phyloP scores from a whole-genome alignment of 176 grass and related monocot genomes.

The sorghum (Sorghum bicolor) region Sorghum_bicolor_NCBIv3 NC_012873.2:56862001-56862500 shows the following conservation, averaged over 20 bases:
- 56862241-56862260: constrained; percentile 4
- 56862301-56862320: constrained; percentile 97
- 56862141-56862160: not conserved
- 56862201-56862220: not conserved
- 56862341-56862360: constrained; percentile 99
- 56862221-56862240: not conserved
- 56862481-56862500: constrained; percentile 69
- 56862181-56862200: constrained; percentile 11
- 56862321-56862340: constrained; percentile 98
- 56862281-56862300: constrained; percentile 32
- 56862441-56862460: constrained; percentile 63
- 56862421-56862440: constrained; percentile 66
- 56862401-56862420: constrained; percentile 57
- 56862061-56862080: not conserved
- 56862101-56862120: not conserved
- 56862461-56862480: constrained; percentile 53
- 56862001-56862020: not conserved
- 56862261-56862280: not conserved
- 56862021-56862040: not conserved
- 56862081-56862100: not conserved
- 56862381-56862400: constrained; percentile 86
- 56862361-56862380: constrained; percentile 92
- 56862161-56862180: not conserved
- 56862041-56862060: not conserved
- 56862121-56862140: constrained; percentile 9